A percentile compares a stretch with the other conserved stretches of the same genome.
Conservation (phyloP, 257 asterid species). For the Penstemon newberryi region DNA sequence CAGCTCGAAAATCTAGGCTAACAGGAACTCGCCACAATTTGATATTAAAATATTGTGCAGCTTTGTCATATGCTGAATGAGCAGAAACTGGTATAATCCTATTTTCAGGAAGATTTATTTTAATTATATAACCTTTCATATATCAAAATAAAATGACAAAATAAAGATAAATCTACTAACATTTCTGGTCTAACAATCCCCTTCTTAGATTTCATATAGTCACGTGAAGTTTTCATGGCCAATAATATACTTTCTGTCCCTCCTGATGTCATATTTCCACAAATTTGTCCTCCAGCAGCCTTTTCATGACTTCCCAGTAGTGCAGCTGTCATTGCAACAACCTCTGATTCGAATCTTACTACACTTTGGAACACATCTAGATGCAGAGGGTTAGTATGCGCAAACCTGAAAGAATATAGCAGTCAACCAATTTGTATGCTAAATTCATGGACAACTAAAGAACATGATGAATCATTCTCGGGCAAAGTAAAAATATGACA, state of each 20-base stretch:
- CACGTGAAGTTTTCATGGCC: constrained; percentile 93
- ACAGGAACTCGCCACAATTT: constrained; percentile 95
- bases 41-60: constrained; percentile 93
- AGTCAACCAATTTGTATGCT: constrained; percentile 1
- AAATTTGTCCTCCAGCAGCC: constrained; percentile 76
- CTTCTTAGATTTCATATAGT: constrained; percentile 79
- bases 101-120: constrained; percentile 34
- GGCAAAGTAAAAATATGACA: background rate
- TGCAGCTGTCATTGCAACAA: constrained; percentile 92
- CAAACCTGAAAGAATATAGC: constrained; percentile 63
- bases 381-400: constrained; percentile 97
- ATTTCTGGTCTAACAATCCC: constrained; percentile 92
- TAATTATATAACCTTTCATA: constrained; percentile 25
- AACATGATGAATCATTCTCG: background rate
- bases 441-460: background rate
- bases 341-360: constrained; percentile 90
- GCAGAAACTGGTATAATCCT: constrained; percentile 99
- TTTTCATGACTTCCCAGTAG: constrained; percentile 88
- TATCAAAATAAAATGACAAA: constrained; percentile 13
- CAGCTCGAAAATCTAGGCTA: constrained; percentile 77
- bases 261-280: constrained; percentile 99
- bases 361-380: constrained; percentile 90
- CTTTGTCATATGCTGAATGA: constrained; percentile 98
- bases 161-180: constrained; percentile 41
- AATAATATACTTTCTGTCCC: constrained; percentile 96